These are phyloP conservation scores for Arctium lappa DNA, from an alignment of 129 eudicot genomes.

Conservation along the genomic window DNA sequence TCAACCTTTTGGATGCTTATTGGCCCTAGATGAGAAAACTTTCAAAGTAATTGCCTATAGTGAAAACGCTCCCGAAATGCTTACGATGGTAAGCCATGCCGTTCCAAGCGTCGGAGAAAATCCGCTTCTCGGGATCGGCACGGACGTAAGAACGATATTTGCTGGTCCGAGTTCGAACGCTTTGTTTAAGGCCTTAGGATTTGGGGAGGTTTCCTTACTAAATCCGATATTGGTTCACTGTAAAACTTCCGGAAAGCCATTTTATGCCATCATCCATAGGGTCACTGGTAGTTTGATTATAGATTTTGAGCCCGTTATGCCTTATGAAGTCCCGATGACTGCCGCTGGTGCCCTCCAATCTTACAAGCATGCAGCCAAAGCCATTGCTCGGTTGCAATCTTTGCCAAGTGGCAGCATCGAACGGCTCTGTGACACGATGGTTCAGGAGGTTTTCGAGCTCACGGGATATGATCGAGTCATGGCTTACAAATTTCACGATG, in stretches of 20 bases:
- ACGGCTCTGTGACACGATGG: slow-evolving; percentile 88
- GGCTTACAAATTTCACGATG: slow-evolving; percentile 93
- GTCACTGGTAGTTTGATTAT: slow-evolving; percentile 82
- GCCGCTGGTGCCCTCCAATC: slow-evolving; percentile 98
- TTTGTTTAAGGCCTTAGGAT: slow-evolving; percentile 70
- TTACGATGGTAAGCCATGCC: slow-evolving; percentile 77
- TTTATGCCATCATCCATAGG: slow-evolving; percentile 81
- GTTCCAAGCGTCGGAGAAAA: slow-evolving; percentile 85
- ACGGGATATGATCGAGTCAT: slow-evolving; percentile 94
- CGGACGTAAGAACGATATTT: slow-evolving; percentile 76
- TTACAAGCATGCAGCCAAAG: slow-evolving; percentile 91
- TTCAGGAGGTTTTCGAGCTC: slow-evolving; percentile 92
- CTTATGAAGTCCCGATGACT: slow-evolving; percentile 92
- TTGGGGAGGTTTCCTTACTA: slow-evolving; percentile 77
- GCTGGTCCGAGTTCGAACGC: slow-evolving; percentile 82
- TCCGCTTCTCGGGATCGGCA: slow-evolving; percentile 72
- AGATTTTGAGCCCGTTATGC: slow-evolving; percentile 98
- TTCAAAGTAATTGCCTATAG: slow-evolving; percentile 78
- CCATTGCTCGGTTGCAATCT: slow-evolving; percentile 77
- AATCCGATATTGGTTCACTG: slow-evolving; percentile 91
- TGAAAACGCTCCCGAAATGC: slow-evolving; percentile 93
- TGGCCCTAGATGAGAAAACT: slow-evolving; percentile 88
- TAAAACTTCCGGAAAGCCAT: slow-evolving; percentile 89
- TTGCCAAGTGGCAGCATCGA: slow-evolving; percentile 92
- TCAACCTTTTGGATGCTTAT: slow-evolving; percentile 86